These are phyloP conservation scores for Solanum piurae DNA, from an alignment of 257 asterid genomes.

Conservation along the genomic window DNA sequence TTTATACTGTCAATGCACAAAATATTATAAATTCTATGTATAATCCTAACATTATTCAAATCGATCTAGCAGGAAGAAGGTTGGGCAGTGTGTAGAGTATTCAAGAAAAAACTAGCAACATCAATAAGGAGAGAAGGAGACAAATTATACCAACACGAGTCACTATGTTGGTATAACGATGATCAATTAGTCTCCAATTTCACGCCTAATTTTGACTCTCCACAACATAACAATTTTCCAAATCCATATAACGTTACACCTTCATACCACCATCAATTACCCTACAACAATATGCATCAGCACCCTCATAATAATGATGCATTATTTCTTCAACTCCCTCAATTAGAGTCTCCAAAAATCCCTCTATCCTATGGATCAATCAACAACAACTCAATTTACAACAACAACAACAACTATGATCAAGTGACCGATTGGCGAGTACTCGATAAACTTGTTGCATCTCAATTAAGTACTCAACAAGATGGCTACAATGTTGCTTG, in stretches of 20 bases:
- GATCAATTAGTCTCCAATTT: slow-evolving; percentile 36
- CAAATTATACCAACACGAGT: slow-evolving; percentile 14
- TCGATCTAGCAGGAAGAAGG: slow-evolving; percentile 64
- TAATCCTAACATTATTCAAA: neutral
- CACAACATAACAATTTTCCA: slow-evolving; percentile 8
- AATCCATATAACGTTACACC: neutral
- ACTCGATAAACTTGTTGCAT: slow-evolving; percentile 58
- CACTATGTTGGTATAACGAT: slow-evolving; percentile 44
- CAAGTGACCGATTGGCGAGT: slow-evolving; percentile 63
- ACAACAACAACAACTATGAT: slow-evolving; percentile 13
- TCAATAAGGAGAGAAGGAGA: slow-evolving; percentile 22
- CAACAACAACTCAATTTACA: neutral
- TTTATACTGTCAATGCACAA: neutral
- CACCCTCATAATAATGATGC: slow-evolving; percentile 12
- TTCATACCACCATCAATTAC: slow-evolving; percentile 10
- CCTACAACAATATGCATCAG: slow-evolving; percentile 2
- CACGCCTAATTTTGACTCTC: slow-evolving; percentile 39
- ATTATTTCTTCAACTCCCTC: slow-evolving; percentile 45
- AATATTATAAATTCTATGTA: neutral
- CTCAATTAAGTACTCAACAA: slow-evolving; percentile 41
- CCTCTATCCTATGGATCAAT: slow-evolving; percentile 14
- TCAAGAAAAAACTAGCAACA: slow-evolving; percentile 49
- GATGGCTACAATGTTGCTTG: neutral
- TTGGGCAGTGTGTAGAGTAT: slow-evolving; percentile 66
- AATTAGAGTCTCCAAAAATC: slow-evolving; percentile 43